Conservation (phyloP, 169 alveolate species). For the Hepatocystis sp. region DNA sequence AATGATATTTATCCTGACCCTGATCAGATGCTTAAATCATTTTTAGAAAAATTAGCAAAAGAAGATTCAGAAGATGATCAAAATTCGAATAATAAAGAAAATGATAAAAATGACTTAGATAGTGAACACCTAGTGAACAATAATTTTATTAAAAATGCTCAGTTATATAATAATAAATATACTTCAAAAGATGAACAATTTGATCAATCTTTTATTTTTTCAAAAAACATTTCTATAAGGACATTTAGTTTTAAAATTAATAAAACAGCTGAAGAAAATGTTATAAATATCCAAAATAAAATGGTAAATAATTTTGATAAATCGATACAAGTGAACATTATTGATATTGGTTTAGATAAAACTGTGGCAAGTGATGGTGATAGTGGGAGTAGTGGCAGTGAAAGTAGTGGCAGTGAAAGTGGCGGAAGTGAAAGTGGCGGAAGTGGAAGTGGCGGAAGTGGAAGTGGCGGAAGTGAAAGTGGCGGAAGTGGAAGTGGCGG, state of each 20-base stretch:
- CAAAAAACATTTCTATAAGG: conserved; percentile 30
- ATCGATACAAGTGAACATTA: conserved; percentile 49
- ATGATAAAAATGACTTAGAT: background rate
- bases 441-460: background rate
- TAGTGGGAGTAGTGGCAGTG: background rate
- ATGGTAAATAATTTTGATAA: conserved; percentile 28
- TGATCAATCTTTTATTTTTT: conserved; percentile 33
- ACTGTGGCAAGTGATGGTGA: too few relatives aligned
- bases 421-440: background rate
- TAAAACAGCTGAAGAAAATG: conserved; percentile 8
- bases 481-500: background rate
- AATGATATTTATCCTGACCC: conserved; percentile 26
- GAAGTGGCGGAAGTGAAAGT: background rate
- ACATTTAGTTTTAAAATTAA: conserved; percentile 52
- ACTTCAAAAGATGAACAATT: conserved; percentile 28
- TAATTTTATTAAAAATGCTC: background rate
- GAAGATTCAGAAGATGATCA: conserved; percentile 1
- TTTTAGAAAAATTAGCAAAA: conserved; percentile 24
- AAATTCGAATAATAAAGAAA: conserved; percentile 6
- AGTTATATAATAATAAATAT: background rate
- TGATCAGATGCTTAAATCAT: conserved; percentile 32
- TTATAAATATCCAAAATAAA: conserved; percentile 21
- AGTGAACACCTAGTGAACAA: background rate
- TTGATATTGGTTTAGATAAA: background rate
- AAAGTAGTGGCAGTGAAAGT: too few relatives aligned